Evolutionary conservation across 108 stramenopile species (phyloP).

Genomic region (Conticribra guillardii): DNA sequence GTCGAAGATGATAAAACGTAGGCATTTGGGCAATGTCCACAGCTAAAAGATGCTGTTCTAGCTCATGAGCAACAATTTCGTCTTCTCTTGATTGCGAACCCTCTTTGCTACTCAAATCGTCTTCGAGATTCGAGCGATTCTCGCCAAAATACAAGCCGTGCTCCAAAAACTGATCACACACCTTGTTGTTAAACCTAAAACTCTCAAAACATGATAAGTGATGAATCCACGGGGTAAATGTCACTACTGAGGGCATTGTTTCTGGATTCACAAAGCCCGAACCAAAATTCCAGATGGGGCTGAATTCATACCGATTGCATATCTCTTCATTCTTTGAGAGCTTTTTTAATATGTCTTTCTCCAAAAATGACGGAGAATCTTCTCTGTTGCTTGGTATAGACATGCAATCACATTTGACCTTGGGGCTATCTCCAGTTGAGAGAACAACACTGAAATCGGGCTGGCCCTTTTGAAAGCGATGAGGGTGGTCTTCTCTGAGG

Average conservation of each 20-base stretch:
- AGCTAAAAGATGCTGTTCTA: too few species aligned
- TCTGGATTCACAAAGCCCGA: not conserved
- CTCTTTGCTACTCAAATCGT: too few species aligned
- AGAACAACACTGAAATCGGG: conserved; percentile 7
- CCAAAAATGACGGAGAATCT: not conserved
- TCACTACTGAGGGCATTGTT: not conserved
- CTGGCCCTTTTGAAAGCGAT: not conserved
- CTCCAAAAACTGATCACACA: not conserved
- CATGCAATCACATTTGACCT: conserved; percentile 6
- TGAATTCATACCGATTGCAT: not conserved
- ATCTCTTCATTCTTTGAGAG: too few species aligned
- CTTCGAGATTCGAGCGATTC: too few species aligned
- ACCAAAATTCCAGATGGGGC: not conserved
- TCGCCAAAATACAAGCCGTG: too few species aligned
- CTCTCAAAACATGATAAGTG: not conserved
- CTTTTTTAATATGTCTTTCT: not conserved
- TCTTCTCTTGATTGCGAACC: not conserved
- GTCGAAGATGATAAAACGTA: not conserved
- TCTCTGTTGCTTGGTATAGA: not conserved
- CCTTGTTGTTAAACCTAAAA: not conserved
- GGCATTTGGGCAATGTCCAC: not conserved
- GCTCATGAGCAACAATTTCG: not conserved
- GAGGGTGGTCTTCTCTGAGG: conserved; percentile 2
- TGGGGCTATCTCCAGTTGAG: conserved; percentile 12
- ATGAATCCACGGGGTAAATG: not conserved